A percentile compares a stretch with the other conserved stretches of the same genome.
phyloP scores from a whole-genome alignment of 73 alveolate species.

The Paramecium tetraurelia region DNA sequence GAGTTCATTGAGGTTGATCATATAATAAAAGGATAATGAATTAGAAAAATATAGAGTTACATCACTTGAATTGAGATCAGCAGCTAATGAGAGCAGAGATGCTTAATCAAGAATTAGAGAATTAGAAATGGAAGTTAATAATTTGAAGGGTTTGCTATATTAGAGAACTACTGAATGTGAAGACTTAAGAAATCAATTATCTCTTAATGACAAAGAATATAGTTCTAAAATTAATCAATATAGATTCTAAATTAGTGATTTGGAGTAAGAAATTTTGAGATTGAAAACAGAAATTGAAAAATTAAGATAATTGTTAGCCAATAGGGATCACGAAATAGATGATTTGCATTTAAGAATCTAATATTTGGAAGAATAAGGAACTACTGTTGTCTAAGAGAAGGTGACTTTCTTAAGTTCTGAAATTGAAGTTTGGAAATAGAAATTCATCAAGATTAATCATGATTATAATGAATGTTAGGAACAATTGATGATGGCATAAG shows the following conservation, averaged over 20 bases:
- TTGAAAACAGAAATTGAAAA: slow-evolving; percentile 10
- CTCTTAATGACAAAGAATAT: neutral
- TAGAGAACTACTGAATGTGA: slow-evolving; percentile 30
- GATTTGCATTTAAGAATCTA: neutral
- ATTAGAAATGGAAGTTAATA: neutral
- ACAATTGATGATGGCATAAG: slow-evolving; percentile 38
- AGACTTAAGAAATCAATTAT: neutral
- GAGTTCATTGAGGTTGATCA: neutral
- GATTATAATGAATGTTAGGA: slow-evolving; percentile 26
- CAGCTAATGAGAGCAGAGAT: slow-evolving; percentile 1
- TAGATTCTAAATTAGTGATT: slow-evolving; percentile 21
- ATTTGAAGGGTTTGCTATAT: neutral
- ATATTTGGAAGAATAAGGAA: slow-evolving; percentile 42
- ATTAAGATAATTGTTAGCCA: neutral
- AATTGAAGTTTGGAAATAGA: slow-evolving; percentile 43
- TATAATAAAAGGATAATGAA: neutral
- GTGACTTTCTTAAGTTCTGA: slow-evolving; percentile 21
- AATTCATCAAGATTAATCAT: slow-evolving; percentile 15
- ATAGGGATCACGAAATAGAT: neutral
- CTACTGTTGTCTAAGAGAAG: slow-evolving; percentile 4
- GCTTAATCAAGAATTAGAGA: neutral
- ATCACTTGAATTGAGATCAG: neutral
- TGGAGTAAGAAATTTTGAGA: neutral
- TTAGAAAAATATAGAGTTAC: slow-evolving; percentile 7
- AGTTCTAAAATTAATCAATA: neutral